Base-by-base conservation (phyloP, 345 rosid species). In the Lenwebbia sp. region DNA sequence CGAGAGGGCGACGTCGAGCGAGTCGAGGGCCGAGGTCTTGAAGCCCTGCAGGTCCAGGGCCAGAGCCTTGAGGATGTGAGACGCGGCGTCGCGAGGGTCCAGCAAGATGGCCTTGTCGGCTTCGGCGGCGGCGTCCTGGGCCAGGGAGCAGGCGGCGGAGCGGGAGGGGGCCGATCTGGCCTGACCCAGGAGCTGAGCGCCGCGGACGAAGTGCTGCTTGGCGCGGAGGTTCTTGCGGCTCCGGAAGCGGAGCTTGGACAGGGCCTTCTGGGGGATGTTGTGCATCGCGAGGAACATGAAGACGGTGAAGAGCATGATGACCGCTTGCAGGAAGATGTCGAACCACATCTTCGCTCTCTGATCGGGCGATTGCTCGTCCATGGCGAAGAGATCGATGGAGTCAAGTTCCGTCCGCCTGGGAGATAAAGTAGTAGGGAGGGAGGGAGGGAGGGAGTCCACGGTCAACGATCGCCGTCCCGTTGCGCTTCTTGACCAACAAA, bases 161-260 rank as follows among this genome's bases (percentile, higher is more conserved):
- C 90, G 89, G 83, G 93, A 86, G 70, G 89, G 87, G 88, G 94
- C 86, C 84, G 94, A 92, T 85, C 92, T 87, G 85, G 96, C 96
- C 84, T 90, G 87, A 60, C 92, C 76, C 7, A 93, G 87, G 81
- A 91, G 90, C 93, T 93, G 96, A 37, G 96, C 96, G 83, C 95
- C 96, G 74, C 82, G 76, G 87, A 94, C 94, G 91, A 94, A 94
- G 88, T 91, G 95, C 65, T 91, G 93, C 91, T 93, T 94, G 83
- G 96, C 92, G 58, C 90, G 91, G 81, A 89, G 47, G n/a, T 56
- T 83, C 83, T 89, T 84, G 50, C 91, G 92, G 88, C 84, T 85
- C 19, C 91, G 92, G 87, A 88, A 86, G 41, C 95, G 96, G 84
- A 91, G 86, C 85, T 89, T 92, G 88, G 87, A 75, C 76, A 94